Conservation (phyloP, 2,329 filamentous ascomycete species). For the Plectosphaerella cucumerina region DNA sequence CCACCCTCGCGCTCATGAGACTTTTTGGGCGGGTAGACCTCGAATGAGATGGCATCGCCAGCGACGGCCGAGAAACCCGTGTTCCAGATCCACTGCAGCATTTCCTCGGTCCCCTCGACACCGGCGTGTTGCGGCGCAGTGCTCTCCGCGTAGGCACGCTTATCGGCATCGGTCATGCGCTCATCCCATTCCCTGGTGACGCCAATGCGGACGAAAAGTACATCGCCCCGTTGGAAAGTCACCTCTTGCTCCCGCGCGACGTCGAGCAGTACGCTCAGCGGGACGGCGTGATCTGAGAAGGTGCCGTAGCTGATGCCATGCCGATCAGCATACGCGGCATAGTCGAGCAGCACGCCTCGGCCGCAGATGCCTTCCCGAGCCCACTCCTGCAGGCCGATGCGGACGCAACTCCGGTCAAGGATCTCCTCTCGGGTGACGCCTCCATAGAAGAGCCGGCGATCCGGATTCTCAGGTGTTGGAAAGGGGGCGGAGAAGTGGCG, state of each 20-base stretch:
- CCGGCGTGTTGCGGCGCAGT: conserved; percentile 30
- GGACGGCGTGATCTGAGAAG: conserved; percentile 34
- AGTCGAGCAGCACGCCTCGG: conserved; percentile 49
- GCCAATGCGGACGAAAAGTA: conserved; percentile 42
- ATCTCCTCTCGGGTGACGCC: conserved; percentile 42
- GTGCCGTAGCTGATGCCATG: conserved; percentile 32
- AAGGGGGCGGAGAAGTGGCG: conserved; percentile 42
- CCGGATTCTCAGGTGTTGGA: conserved; percentile 22
- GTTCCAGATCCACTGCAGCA: conserved; percentile 42
- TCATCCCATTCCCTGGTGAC: conserved; percentile 23
- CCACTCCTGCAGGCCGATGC: conserved; percentile 45
- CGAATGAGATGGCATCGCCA: conserved; percentile 36
- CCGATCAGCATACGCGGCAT: conserved; percentile 36
- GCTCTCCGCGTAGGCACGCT: conserved; percentile 38
- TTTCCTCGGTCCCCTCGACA: conserved; percentile 31
- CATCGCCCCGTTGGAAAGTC: conserved; percentile 42
- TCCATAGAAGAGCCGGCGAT: conserved; percentile 41
- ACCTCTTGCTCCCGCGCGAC: conserved; percentile 35
- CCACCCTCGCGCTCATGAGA: conserved; percentile 17
- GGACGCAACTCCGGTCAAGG: conserved; percentile 32
- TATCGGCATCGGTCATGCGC: conserved; percentile 30
- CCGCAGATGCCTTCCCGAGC: conserved; percentile 42
- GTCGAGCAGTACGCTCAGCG: conserved; percentile 18
- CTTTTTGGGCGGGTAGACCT: conserved; percentile 32
- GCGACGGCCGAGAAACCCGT: conserved; percentile 41